Evolutionary conservation across 257 asterid species (phyloP).

Genomic region (Nicotiana paniculata): DNA sequence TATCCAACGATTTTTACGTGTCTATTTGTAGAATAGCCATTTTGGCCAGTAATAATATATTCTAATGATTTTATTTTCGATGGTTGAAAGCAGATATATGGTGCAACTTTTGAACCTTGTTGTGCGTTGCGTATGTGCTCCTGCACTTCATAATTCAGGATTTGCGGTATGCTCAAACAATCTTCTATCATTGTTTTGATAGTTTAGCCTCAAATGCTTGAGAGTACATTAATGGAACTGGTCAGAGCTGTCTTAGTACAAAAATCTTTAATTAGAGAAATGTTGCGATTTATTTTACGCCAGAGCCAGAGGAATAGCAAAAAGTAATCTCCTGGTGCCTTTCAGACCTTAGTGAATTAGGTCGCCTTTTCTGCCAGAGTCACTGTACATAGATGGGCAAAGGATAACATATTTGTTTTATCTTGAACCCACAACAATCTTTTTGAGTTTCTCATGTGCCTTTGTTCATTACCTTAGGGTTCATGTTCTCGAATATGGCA

Average conservation of each 20-base stretch:
- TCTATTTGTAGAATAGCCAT: slow-evolving; percentile 6
- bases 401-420: background rate
- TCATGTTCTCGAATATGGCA: slow-evolving; percentile 99
- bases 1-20: background rate
- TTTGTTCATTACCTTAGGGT: slow-evolving; percentile 48
- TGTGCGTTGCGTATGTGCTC: slow-evolving; percentile 65
- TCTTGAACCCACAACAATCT: background rate
- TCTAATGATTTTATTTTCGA: slow-evolving; percentile 6
- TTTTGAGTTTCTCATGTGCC: slow-evolving; percentile 10
- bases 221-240: background rate
- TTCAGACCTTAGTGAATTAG: background rate
- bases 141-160: slow-evolving; percentile 94
- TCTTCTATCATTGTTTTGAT: background rate
- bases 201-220: background rate
- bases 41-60: background rate
- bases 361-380: background rate
- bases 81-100: slow-evolving; percentile 61
- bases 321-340: background rate
- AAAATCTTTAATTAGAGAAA: background rate
- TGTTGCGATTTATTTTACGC: background rate
- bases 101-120: slow-evolving; percentile 89
- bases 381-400: background rate
- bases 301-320: background rate
- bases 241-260: background rate
- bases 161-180: slow-evolving; percentile 65